These are phyloP conservation scores for Plasmodium knowlesi DNA, from an alignment of 169 alveolate genomes.

Conservation along the genomic window DNA sequence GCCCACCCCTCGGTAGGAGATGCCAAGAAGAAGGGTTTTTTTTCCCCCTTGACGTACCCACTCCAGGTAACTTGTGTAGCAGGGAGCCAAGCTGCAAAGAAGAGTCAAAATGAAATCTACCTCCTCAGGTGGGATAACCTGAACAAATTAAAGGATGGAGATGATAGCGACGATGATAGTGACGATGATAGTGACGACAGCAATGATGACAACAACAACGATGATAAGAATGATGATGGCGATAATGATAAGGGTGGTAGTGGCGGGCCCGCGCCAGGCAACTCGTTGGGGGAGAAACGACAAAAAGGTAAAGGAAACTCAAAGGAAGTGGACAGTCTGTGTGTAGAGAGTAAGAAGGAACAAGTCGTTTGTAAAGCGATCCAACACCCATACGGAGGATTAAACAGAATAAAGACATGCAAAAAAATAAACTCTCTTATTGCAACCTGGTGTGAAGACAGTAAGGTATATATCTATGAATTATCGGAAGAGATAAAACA, in stretches of 20 bases:
- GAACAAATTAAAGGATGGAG: slow-evolving; percentile 2
- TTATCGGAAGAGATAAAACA: slow-evolving; percentile 29
- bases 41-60: slow-evolving; percentile 3
- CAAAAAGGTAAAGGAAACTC: background rate
- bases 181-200: background rate
- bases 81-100: slow-evolving; percentile 40
- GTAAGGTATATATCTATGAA: slow-evolving; percentile 55
- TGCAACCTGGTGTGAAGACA: slow-evolving; percentile 70
- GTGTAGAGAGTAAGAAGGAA: background rate
- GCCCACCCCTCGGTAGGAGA: background rate
- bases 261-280: too few relatives aligned
- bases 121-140: slow-evolving; percentile 45
- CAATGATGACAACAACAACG: background rate
- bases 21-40: background rate
- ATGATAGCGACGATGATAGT: background rate
- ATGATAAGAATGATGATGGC: background rate
- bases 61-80: slow-evolving; percentile 28
- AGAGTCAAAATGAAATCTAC: slow-evolving; percentile 5
- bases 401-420: slow-evolving; percentile 30
- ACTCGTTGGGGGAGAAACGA: too few relatives aligned
- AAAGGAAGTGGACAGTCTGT: background rate
- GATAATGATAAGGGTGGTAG: background rate
- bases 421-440: slow-evolving; percentile 59
- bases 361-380: slow-evolving; percentile 33
- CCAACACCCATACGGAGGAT: slow-evolving; percentile 42